A percentile compares a stretch with the other conserved stretches of the same genome.
phyloP scores from a whole-genome alignment of 345 rosid genomes.

The Linum trigynum region DNA sequence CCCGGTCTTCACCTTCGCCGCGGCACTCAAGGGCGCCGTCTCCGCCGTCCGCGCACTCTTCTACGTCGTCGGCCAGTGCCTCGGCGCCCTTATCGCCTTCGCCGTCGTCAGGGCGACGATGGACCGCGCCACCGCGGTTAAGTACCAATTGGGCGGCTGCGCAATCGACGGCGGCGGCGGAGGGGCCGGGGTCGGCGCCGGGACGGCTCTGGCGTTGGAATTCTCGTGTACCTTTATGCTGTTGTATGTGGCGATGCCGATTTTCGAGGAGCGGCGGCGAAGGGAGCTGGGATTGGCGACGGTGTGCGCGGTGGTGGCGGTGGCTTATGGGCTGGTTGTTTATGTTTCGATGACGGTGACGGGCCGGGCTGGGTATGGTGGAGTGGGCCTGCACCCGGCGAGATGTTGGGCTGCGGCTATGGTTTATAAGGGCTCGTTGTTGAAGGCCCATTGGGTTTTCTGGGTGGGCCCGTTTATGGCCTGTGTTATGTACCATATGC shows the following conservation, averaged over 20 bases:
- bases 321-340: not conserved
- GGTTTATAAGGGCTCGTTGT: slow-evolving; percentile 14
- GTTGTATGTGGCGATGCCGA: not conserved
- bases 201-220: not conserved
- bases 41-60: not conserved
- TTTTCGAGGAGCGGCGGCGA: not conserved
- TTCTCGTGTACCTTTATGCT: not conserved
- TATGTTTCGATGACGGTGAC: slow-evolving; percentile 5
- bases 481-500: slow-evolving; percentile 9
- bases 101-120: not conserved
- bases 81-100: not conserved
- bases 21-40: not conserved
- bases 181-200: not conserved
- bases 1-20: not conserved
- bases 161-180: not conserved
- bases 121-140: not conserved
- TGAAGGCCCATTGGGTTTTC: slow-evolving; percentile 21
- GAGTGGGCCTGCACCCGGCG: slow-evolving; percentile 23
- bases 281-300: not conserved
- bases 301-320: not conserved
- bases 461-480: slow-evolving; percentile 23
- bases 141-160: not conserved
- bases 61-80: not conserved
- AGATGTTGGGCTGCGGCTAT: slow-evolving; percentile 20
- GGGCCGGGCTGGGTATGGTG: slow-evolving; percentile 13